Percentiles rank a stretch among this genome's conserved stretches.
These are phyloP conservation scores for Oligophagozyma castellii DNA, from an alignment of 1,139 yeast species.

Conservation along the genomic window DNA sequence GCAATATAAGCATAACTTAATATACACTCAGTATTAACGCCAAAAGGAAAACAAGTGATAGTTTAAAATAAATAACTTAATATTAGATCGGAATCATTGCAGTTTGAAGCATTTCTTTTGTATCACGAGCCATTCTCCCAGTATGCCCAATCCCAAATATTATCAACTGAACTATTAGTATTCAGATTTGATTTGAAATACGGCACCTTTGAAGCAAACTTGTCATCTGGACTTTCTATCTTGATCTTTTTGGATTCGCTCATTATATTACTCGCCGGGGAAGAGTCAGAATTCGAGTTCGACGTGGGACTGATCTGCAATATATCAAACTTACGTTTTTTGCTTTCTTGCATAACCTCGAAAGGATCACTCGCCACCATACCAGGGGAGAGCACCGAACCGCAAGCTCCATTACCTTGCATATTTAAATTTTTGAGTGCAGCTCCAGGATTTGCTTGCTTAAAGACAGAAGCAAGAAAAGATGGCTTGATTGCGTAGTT, in stretches of 20 bases:
- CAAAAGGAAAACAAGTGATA: no score
- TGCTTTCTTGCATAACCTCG: slow-evolving; percentile 4
- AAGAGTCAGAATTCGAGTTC: slow-evolving; percentile 8
- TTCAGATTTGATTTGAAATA: slow-evolving; percentile 60
- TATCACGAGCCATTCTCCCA: slow-evolving; percentile 10
- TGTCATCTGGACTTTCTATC: slow-evolving; percentile 24
- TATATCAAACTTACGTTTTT: slow-evolving; percentile 20
- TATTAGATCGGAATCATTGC: no score
- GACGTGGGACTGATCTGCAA: slow-evolving; percentile 19
- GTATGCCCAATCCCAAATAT: slow-evolving; percentile 23
- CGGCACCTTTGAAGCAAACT: slow-evolving; percentile 31
- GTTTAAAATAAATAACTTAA: no score
- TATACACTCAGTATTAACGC: no score
- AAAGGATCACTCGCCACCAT: slow-evolving; percentile 3
- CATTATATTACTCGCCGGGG: slow-evolving; percentile 12
- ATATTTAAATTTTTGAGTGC: slow-evolving; percentile 8
- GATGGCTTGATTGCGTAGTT: slow-evolving; percentile 1
- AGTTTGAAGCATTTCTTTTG: no score
- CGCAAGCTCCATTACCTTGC: no score
- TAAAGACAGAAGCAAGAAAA: slow-evolving; percentile 7
- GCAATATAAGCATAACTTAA: no score
- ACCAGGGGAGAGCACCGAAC: slow-evolving; percentile 3
- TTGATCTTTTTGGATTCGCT: slow-evolving; percentile 24
- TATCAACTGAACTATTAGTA: slow-evolving; percentile 25
- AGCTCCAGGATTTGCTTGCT: slow-evolving; percentile 10